Conservation (phyloP, 176 grass and related monocot species). For the Ananas comosus region DNA sequence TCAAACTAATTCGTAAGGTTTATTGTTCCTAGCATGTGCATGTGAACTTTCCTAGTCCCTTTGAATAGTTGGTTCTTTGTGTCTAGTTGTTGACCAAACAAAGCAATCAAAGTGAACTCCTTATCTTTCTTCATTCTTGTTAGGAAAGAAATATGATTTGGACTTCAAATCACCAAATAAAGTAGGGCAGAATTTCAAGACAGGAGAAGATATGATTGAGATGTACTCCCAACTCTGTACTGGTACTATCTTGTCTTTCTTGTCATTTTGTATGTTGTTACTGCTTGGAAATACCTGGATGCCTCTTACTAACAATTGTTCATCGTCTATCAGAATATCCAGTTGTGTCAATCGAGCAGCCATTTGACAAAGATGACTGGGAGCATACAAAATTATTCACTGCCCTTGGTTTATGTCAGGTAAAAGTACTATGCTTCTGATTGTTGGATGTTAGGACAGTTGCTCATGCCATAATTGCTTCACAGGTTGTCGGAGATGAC, state of each 20-base stretch:
- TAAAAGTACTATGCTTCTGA: conserved; percentile 20
- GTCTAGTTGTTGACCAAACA: background rate
- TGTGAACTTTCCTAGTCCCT: background rate
- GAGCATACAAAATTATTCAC: conserved; percentile 87
- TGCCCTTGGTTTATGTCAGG: conserved; percentile 74
- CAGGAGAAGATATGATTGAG: conserved; percentile 85
- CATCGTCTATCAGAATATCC: conserved; percentile 60
- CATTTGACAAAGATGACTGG: conserved; percentile 98
- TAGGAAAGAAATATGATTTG: conserved; percentile 96
- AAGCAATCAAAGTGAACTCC: background rate
- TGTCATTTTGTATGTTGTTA: conserved; percentile 5
- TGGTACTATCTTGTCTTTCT: conserved; percentile 31
- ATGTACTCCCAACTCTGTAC: conserved; percentile 78
- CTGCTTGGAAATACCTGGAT: background rate
- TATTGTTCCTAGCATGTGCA: background rate
- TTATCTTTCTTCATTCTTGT: conserved; percentile 18
- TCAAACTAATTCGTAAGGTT: background rate
- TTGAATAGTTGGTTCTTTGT: background rate
- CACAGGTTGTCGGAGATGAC: conserved; percentile 90
- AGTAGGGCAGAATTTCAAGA: conserved; percentile 69
- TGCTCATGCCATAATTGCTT: conserved; percentile 21
- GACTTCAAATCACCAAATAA: conserved; percentile 67
- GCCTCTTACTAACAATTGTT: background rate
- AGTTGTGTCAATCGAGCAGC: conserved; percentile 77
- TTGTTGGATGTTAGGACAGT: conserved; percentile 9